Percentiles rank a stretch among this genome's conserved stretches.
phyloP scores from a whole-genome alignment of 225 moss, liverwort and hornwort genomes.

The Antitrichia curtipendula region DNA sequence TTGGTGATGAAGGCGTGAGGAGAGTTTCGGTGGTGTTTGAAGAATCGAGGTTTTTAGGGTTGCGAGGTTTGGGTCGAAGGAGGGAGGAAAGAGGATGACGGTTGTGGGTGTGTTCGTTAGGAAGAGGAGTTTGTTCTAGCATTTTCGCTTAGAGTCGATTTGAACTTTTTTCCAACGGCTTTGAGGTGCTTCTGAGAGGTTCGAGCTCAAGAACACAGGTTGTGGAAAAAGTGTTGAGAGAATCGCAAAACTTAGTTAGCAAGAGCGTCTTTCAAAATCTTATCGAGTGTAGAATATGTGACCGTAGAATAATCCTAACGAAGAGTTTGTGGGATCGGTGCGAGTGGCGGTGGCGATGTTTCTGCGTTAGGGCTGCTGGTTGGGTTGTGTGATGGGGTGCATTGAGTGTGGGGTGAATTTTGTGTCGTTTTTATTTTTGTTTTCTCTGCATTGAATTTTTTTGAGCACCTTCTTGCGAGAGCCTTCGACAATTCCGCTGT shows the following conservation, averaged over 20 bases:
- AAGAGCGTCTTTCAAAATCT: no score
- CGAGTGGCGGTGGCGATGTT: neutral
- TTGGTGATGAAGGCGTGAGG: neutral
- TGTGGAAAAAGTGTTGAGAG: neutral
- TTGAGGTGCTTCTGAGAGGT: neutral
- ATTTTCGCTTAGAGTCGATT: neutral
- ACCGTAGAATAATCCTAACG: neutral
- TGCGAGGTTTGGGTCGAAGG: neutral
- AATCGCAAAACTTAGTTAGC: neutral
- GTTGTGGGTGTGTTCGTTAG: neutral
- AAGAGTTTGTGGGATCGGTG: neutral
- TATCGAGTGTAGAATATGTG: neutral
- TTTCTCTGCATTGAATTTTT: neutral
- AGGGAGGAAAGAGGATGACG: neutral
- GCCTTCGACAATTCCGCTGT: neutral
- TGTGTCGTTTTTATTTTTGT: neutral
- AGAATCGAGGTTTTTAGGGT: slow-evolving; percentile 6
- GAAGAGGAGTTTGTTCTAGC: neutral
- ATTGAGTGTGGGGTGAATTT: neutral
- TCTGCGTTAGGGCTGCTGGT: neutral
- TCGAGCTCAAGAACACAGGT: neutral
- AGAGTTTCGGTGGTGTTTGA: neutral
- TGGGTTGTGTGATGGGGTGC: neutral
- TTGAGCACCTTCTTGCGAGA: neutral
- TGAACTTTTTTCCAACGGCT: neutral